Evolutionary conservation across 352 stramenopile genomes (phyloP), one percentile per base, ranked within the genome.

Genomic region (Phytophthora pini): DNA sequence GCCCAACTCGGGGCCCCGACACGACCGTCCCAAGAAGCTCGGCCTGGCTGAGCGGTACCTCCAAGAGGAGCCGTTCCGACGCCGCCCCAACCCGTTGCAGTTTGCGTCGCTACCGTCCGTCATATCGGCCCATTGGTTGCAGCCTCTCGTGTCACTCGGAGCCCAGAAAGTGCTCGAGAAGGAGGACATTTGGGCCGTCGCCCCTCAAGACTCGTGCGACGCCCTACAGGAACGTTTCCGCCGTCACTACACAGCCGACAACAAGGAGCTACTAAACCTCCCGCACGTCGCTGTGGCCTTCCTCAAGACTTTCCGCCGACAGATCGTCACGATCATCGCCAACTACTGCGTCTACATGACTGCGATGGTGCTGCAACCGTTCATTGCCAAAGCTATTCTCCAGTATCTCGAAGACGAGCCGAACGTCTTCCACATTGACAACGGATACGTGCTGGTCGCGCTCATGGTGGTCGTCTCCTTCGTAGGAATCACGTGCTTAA

Each of bases 11-110:
- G 9, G 24, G 2, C 24, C 1, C 34, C 22, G 15, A 55, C 5
- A 4, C 27, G 63, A 58, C 6, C 59, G 31, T 2, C 9, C 51
- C 41, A 56, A 61, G 27, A 73, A 69, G 13, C 22, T 57, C 11
- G 26, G 56, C 7, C 43, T 68, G 5, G 58, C 27, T 22, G 65
- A 72, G 38, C 39, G 60, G 39, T 72, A 72, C 27, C 58, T 46
- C 0, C 41, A 66, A 22, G 47, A 55, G 22, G 32, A 29, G 13
- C 62, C 57, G 7, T 65, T 76, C 31, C 63, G 61, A 56, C 5
- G 29, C 44, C 47, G 65, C n/a, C 40, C 41, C 13, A 86, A 81
- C 64, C 77, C 74, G 17, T 54, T 86, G 52, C 53, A 70, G 10
- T 55, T 48, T 15, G 77, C 74, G 27, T 82, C 70, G n/a, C 12